Conservation (phyloP, 2,329 filamentous ascomycete species). For the Fusarium vanettenii region DNA sequence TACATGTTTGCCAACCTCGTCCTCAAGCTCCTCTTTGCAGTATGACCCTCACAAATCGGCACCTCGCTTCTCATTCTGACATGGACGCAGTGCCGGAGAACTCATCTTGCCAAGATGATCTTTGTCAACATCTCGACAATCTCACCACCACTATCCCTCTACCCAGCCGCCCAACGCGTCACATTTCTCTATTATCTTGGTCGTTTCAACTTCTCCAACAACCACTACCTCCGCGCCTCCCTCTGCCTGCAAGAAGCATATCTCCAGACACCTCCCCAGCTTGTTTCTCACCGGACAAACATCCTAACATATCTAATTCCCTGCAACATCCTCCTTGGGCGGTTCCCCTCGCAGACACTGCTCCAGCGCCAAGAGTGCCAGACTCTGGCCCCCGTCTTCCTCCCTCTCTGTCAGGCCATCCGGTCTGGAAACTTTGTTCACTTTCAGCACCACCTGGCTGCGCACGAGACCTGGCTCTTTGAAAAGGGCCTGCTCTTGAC, state of each 20-base stretch:
- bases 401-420: slow-evolving; percentile 79
- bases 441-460: slow-evolving; percentile 77
- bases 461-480: slow-evolving; percentile 78
- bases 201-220: slow-evolving; percentile 87
- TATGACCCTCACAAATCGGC: slow-evolving; percentile 50
- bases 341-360: slow-evolving; percentile 77
- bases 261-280: slow-evolving; percentile 69
- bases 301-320: slow-evolving; percentile 89
- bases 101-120: slow-evolving; percentile 85
- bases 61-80: neutral
- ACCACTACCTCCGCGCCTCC: slow-evolving; percentile 82
- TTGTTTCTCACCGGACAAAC: slow-evolving; percentile 78
- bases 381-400: slow-evolving; percentile 73
- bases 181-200: slow-evolving; percentile 96
- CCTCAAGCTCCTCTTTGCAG: slow-evolving; percentile 86
- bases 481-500: slow-evolving; percentile 80
- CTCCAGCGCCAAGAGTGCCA: slow-evolving; percentile 73
- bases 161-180: slow-evolving; percentile 87
- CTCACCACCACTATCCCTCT: slow-evolving; percentile 82
- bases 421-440: slow-evolving; percentile 77
- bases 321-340: slow-evolving; percentile 84
- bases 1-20: slow-evolving; percentile 94
- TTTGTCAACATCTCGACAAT: slow-evolving; percentile 89
- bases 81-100: slow-evolving; percentile 75
- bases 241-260: slow-evolving; percentile 84